phyloP scores from a whole-genome alignment of 1,139 yeast species.

The Lodderomyces pseudojiufengensis region DNA sequence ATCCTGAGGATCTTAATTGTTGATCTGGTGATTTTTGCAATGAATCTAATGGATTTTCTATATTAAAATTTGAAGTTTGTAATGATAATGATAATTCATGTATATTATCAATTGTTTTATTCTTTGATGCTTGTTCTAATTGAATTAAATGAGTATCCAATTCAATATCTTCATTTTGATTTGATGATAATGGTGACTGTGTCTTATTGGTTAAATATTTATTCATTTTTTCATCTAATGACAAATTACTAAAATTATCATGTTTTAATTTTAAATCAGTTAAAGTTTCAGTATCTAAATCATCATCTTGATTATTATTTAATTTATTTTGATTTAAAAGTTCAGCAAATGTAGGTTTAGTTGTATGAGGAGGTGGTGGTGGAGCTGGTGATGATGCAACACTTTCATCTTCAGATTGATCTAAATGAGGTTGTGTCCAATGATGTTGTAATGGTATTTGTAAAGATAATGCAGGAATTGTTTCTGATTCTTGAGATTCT shows the following conservation, averaged over 20 bases:
- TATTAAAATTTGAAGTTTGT: conserved; percentile 21
- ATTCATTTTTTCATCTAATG: conserved; percentile 40
- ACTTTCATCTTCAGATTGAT: conserved; percentile 11
- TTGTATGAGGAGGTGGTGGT: conserved; percentile 19
- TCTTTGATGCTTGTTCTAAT: conserved; percentile 26
- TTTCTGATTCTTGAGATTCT: conserved; percentile 2
- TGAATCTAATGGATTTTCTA: conserved; percentile 36
- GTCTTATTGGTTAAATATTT: conserved; percentile 26
- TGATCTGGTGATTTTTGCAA: conserved; percentile 26
- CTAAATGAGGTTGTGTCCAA: conserved; percentile 23
- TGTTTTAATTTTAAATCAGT: conserved; percentile 22
- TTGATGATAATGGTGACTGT: conserved; percentile 7
- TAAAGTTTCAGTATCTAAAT: conserved; percentile 21
- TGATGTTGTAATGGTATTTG: conserved; percentile 9
- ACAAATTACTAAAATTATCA: conserved; percentile 26
- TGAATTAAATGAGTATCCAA: conserved; percentile 37
- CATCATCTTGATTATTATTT: conserved; percentile 15
- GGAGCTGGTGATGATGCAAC: conserved; percentile 14
- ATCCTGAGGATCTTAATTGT: conserved; percentile 35
- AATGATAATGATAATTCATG: conserved; percentile 34
- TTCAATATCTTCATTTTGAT: conserved; percentile 18
- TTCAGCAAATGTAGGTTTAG: conserved; percentile 15
- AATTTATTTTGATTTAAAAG: conserved; percentile 14
- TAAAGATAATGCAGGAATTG: conserved; percentile 1
- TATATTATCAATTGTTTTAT: conserved; percentile 32